These are phyloP conservation scores for Trichoderma aggressivum DNA, from an alignment of 2,329 filamentous ascomycete genomes.

Conservation along the genomic window DNA sequence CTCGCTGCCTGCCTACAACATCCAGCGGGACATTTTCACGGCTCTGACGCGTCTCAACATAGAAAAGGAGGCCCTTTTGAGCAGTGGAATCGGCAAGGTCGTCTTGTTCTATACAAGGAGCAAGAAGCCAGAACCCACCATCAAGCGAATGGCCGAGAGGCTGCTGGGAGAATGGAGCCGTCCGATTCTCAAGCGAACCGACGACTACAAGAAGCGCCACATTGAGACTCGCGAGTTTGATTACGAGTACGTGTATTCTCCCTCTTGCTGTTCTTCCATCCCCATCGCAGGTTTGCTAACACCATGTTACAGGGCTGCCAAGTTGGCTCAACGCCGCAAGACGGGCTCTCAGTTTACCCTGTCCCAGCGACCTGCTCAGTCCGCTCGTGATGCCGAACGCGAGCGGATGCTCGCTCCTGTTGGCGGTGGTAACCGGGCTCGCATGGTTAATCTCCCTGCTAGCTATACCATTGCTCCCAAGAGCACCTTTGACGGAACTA, in stretches of 20 bases:
- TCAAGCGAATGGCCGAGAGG: conserved; percentile 91
- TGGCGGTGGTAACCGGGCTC: conserved; percentile 53
- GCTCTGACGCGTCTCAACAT: conserved; percentile 78
- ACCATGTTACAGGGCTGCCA: conserved; percentile 45
- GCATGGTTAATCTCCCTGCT: conserved; percentile 51
- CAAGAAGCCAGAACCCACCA: conserved; percentile 79
- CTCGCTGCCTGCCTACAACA: conserved; percentile 91
- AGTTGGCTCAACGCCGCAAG: conserved; percentile 49
- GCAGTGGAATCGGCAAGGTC: conserved; percentile 93
- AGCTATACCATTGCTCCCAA: conserved; percentile 59
- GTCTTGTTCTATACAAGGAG: conserved; percentile 96
- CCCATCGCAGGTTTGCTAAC: conserved; percentile 10
- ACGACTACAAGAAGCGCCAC: conserved; percentile 86
- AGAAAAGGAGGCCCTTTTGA: conserved; percentile 83
- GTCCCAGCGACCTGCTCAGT: conserved; percentile 47
- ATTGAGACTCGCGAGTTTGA: conserved; percentile 63
- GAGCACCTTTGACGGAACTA: conserved; percentile 57
- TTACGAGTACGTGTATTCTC: conserved; percentile 49
- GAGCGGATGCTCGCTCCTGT: conserved; percentile 58
- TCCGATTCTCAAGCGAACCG: conserved; percentile 87
- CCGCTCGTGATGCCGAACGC: conserved; percentile 50
- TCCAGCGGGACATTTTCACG: conserved; percentile 89
- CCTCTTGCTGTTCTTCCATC: neutral
- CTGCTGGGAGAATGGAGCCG: conserved; percentile 95
- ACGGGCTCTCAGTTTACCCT: conserved; percentile 48